phyloP scores from a whole-genome alignment of 1,139 yeast species.

The Hyphopichia fennica region DNA sequence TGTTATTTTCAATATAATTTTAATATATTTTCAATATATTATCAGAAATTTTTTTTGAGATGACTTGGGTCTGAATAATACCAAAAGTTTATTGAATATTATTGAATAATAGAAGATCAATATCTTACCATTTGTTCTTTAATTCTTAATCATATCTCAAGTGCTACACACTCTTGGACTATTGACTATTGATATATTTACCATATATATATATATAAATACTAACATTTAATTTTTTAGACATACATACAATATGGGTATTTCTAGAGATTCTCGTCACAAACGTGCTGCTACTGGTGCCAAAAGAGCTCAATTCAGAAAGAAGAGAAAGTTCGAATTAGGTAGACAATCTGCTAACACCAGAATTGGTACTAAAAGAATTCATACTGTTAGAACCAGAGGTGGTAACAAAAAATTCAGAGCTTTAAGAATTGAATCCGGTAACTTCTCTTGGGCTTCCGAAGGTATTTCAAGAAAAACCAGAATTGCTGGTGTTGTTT shows the following conservation, averaged over 20 bases:
- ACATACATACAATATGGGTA: slow-evolving; percentile 71
- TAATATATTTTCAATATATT: no score
- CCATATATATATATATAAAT: slow-evolving; percentile 6
- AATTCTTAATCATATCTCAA: no score
- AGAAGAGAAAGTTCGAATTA: slow-evolving; percentile 99
- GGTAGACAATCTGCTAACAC: slow-evolving; percentile 99
- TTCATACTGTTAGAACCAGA: slow-evolving; percentile 98
- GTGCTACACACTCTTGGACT: no score
- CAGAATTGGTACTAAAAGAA: slow-evolving; percentile 98
- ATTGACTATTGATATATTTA: no score
- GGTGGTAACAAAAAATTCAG: slow-evolving; percentile 99
- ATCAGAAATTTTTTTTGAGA: no score
- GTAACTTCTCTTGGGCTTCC: slow-evolving; percentile 99
- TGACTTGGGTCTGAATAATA: no score
- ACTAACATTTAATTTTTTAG: slow-evolving; percentile 22
- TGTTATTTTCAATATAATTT: no score
- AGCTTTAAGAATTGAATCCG: slow-evolving; percentile 98
- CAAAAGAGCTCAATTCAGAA: slow-evolving; percentile 99
- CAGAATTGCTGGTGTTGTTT: slow-evolving; percentile 96
- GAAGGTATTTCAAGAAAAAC: slow-evolving; percentile 99
- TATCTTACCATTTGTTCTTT: no score
- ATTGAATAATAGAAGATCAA: no score
- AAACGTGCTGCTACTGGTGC: slow-evolving; percentile 99
- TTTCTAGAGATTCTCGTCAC: slow-evolving; percentile 99
- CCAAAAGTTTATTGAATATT: no score